phyloP scores from a whole-genome alignment of 164 flowering plant species.

The Hamamelis virginiana region DNA sequence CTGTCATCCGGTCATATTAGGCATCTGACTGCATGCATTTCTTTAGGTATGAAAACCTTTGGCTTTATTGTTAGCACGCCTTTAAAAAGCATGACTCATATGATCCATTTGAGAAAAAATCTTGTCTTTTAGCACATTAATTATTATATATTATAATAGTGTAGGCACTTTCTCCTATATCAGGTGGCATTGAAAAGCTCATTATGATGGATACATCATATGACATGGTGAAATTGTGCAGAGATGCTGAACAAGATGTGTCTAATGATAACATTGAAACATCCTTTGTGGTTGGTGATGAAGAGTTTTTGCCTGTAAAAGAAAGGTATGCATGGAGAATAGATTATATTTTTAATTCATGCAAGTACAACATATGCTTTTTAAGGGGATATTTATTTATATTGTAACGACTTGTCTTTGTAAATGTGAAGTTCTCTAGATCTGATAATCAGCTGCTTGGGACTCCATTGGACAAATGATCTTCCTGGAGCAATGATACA shows the following conservation, averaged over 20 bases:
- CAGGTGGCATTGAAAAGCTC: conserved; percentile 75
- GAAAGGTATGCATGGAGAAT: conserved; percentile 64
- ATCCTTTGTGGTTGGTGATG: conserved; percentile 83
- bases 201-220: conserved; percentile 86
- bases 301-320: conserved; percentile 85
- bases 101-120: not conserved
- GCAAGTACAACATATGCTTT: not conserved
- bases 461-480: conserved; percentile 99
- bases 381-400: not conserved
- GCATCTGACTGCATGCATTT: not conserved
- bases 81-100: not conserved
- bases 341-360: not conserved
- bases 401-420: conserved; percentile 4
- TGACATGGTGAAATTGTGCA: conserved; percentile 80
- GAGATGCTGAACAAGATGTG: conserved; percentile 34
- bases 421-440: conserved; percentile 64
- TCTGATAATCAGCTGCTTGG: conserved; percentile 89
- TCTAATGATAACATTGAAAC: conserved; percentile 51
- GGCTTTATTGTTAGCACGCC: not conserved
- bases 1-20: not conserved
- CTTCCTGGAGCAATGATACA: conserved; percentile 99
- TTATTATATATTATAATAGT: not conserved
- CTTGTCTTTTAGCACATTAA: not conserved
- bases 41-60: not conserved
- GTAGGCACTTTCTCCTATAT: not conserved